phyloP scores from a whole-genome alignment of 106 monocot genomes.

The Vanilla planifolia region DNA sequence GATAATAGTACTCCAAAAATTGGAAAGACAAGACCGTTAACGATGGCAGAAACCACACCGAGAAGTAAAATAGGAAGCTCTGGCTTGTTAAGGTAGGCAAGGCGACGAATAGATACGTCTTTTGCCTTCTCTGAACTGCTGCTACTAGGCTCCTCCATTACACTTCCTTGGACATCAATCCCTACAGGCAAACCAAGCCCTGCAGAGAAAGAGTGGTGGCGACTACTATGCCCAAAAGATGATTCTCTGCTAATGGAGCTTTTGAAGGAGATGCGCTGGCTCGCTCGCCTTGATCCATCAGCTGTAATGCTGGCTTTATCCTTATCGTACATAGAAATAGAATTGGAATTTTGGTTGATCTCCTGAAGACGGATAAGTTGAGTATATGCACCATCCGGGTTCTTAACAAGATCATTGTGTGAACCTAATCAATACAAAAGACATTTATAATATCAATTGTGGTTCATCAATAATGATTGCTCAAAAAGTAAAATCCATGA shows the following conservation, averaged over 20 bases:
- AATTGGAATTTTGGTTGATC: conserved; percentile 7
- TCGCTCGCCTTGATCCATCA: not conserved
- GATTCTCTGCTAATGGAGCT: conserved; percentile 20
- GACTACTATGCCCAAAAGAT: conserved; percentile 9
- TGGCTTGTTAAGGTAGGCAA: conserved; percentile 16
- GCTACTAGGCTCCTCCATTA: not conserved
- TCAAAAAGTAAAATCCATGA: not conserved
- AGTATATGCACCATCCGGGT: conserved; percentile 23
- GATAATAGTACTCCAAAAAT: conserved; percentile 7
- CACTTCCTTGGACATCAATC: not conserved
- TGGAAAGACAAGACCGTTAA: conserved; percentile 7
- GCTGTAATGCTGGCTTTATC: not conserved
- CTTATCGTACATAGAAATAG: not conserved
- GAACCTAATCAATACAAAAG: conserved; percentile 6
- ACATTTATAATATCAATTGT: not conserved
- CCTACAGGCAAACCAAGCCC: conserved; percentile 5
- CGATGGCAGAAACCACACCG: conserved; percentile 17
- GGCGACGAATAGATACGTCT: not conserved
- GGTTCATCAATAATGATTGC: not conserved
- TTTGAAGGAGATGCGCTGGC: conserved; percentile 1
- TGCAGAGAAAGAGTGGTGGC: not conserved
- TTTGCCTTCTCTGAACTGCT: not conserved
- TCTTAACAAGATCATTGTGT: conserved; percentile 12
- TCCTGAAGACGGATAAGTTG: conserved; percentile 21
- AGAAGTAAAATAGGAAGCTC: conserved; percentile 25